These are phyloP conservation scores for Mangifera indica DNA, from an alignment of 345 rosid genomes.

Conservation along the genomic window DNA sequence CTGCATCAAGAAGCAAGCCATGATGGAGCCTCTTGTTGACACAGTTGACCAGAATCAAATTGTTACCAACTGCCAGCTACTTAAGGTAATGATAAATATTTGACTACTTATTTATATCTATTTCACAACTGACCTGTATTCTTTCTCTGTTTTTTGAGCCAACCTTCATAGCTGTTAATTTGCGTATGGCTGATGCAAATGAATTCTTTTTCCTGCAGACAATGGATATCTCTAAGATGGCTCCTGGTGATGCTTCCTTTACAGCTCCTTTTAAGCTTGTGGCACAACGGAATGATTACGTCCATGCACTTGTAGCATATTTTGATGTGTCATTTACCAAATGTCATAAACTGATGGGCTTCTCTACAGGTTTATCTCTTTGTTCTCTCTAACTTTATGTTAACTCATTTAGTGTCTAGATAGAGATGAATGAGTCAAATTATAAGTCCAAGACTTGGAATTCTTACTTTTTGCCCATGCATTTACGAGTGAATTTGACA, in stretches of 20 bases:
- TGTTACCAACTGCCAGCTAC: conserved; percentile 73
- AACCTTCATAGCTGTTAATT: neutral
- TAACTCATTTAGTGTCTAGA: neutral
- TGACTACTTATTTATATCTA: neutral
- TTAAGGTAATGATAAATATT: conserved; percentile 53
- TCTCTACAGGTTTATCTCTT: conserved; percentile 78
- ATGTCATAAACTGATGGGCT: conserved; percentile 90
- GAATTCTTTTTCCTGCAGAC: conserved; percentile 49
- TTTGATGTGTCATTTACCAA: conserved; percentile 95
- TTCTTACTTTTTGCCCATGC: neutral
- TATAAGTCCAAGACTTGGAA: neutral
- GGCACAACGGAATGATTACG: conserved; percentile 93
- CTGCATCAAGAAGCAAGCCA: conserved; percentile 96
- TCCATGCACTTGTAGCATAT: conserved; percentile 98
- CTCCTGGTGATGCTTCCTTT: conserved; percentile 92
- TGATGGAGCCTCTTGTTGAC: conserved; percentile 97
- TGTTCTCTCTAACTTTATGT: conserved; percentile 5
- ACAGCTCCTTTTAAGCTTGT: conserved; percentile 90
- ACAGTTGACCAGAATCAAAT: conserved; percentile 92
- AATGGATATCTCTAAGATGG: conserved; percentile 97
- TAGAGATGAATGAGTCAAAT: neutral
- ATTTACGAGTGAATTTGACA: neutral
- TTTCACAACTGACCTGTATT: neutral
- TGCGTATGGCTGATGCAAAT: conserved; percentile 17
- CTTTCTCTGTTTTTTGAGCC: neutral